Conservation (phyloP, 495 filamentous ascomycete genomes). For the Neurospora terricola region DNA sequence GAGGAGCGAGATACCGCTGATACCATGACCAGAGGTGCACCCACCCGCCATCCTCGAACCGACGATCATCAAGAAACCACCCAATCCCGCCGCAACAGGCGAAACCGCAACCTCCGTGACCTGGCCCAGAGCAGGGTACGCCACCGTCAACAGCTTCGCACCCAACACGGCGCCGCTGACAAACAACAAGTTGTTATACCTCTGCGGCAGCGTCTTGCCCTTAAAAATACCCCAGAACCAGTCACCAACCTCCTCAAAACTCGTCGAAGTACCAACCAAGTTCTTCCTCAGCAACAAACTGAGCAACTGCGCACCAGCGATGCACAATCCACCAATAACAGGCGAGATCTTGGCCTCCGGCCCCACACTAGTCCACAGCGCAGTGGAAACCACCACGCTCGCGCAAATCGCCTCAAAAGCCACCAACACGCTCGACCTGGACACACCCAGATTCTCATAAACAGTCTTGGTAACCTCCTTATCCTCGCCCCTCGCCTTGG, state of each 20-base stretch:
- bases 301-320: slow-evolving; percentile 38
- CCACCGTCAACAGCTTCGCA: slow-evolving; percentile 21
- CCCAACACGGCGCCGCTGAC: slow-evolving; percentile 34
- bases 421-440: slow-evolving; percentile 10
- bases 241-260: slow-evolving; percentile 42
- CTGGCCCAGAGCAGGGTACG: slow-evolving; percentile 17
- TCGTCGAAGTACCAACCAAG: slow-evolving; percentile 41
- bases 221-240: slow-evolving; percentile 30
- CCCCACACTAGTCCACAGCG: slow-evolving; percentile 13
- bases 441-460: slow-evolving; percentile 23
- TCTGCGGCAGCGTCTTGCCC: slow-evolving; percentile 8
- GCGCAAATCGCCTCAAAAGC: slow-evolving; percentile 23
- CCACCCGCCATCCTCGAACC: slow-evolving; percentile 46
- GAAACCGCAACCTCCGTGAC: slow-evolving; percentile 12
- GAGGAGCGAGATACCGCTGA: slow-evolving; percentile 43
- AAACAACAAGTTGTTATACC: slow-evolving; percentile 32
- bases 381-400: slow-evolving; percentile 17
- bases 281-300: slow-evolving; percentile 31
- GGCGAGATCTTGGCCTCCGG: slow-evolving; percentile 27
- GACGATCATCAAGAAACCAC: slow-evolving; percentile 41
- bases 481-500: not conserved
- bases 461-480: slow-evolving; percentile 16
- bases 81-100: slow-evolving; percentile 29
- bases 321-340: slow-evolving; percentile 36
- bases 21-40: slow-evolving; percentile 51